Percentiles rank a stretch among this genome's conserved stretches.
Evolutionary conservation across 1,139 yeast genomes (phyloP).

Genomic region (Blastobotrys indianensis): DNA sequence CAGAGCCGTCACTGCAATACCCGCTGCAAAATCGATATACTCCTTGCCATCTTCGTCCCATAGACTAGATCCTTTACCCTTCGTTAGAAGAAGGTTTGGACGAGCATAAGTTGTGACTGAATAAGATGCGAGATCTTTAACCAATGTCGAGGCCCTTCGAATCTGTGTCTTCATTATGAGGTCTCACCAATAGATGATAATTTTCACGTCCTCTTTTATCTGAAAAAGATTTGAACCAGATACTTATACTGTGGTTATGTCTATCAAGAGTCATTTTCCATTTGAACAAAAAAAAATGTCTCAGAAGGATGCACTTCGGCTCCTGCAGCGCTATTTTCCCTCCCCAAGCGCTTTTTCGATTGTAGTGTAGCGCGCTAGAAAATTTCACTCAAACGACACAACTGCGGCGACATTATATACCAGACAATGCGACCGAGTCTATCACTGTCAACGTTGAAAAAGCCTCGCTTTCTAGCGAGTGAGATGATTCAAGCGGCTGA

Average conservation of each 20-base stretch:
- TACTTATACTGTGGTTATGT: not conserved
- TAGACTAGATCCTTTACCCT: slow-evolving; percentile 66
- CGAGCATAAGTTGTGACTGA: slow-evolving; percentile 79
- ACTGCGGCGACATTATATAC: not conserved
- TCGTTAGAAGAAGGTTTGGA: slow-evolving; percentile 56
- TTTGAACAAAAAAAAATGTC: not conserved
- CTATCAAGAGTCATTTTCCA: not conserved
- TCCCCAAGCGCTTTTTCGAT: too few species aligned
- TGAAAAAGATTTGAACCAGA: not conserved
- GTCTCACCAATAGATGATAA: too few species aligned
- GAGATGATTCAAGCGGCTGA: slow-evolving; percentile 25
- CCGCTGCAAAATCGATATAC: slow-evolving; percentile 88
- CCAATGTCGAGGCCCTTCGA: slow-evolving; percentile 26
- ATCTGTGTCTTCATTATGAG: not conserved
- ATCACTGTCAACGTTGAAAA: slow-evolving; percentile 15
- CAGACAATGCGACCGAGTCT: slow-evolving; percentile 21
- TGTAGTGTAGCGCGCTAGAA: not conserved
- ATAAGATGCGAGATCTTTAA: slow-evolving; percentile 45
- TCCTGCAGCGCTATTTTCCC: not conserved
- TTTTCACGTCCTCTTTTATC: not conserved
- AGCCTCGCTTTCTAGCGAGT: slow-evolving; percentile 26
- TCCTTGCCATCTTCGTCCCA: slow-evolving; percentile 74
- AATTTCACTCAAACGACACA: not conserved
- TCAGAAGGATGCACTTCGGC: not conserved
- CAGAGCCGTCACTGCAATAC: slow-evolving; percentile 92